phyloP scores from a whole-genome alignment of 352 stramenopile species.

The Hyaloperonospora brassicae region DNA sequence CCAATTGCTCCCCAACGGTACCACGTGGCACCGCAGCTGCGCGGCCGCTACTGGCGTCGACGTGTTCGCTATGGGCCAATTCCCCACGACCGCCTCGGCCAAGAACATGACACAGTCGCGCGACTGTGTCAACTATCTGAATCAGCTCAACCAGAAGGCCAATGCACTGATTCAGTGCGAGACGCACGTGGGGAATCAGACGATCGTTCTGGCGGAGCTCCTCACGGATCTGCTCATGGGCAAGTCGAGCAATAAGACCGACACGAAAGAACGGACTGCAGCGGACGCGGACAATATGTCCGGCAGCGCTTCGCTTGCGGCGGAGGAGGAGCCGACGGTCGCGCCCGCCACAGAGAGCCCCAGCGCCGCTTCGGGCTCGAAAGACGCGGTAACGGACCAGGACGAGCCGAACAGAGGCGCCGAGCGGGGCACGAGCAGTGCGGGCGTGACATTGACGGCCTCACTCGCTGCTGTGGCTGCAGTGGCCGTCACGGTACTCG shows the following conservation, averaged over 20 bases:
- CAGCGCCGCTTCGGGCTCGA: constrained; percentile 10
- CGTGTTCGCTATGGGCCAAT: constrained; percentile 31
- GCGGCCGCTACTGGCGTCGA: constrained; percentile 33
- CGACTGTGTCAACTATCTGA: constrained; percentile 58
- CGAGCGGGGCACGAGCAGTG: constrained; percentile 6
- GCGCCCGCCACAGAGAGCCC: constrained; percentile 3
- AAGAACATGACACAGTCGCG: constrained; percentile 36
- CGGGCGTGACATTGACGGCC: constrained; percentile 7
- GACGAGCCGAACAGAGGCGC: constrained; percentile 5
- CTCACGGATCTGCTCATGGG: constrained; percentile 45
- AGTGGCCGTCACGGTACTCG: no score
- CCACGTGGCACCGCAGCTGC: constrained; percentile 31
- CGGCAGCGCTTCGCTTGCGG: constrained; percentile 15
- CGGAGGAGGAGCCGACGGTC: constrained; percentile 7
- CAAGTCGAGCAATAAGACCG: constrained; percentile 54
- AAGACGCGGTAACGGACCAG: not conserved
- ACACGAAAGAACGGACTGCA: no score
- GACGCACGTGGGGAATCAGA: constrained; percentile 28
- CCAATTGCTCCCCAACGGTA: constrained; percentile 46
- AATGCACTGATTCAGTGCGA: constrained; percentile 53
- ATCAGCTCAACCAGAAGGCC: constrained; percentile 56
- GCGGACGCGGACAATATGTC: constrained; percentile 26
- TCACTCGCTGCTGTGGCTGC: constrained; percentile 5
- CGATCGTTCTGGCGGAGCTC: constrained; percentile 33
- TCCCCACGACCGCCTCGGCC: constrained; percentile 41